A percentile compares a stretch with the other conserved stretches of the same genome.
Conservation (phyloP, 2,329 filamentous ascomycete species). For the Phialophora chinensis region DNA sequence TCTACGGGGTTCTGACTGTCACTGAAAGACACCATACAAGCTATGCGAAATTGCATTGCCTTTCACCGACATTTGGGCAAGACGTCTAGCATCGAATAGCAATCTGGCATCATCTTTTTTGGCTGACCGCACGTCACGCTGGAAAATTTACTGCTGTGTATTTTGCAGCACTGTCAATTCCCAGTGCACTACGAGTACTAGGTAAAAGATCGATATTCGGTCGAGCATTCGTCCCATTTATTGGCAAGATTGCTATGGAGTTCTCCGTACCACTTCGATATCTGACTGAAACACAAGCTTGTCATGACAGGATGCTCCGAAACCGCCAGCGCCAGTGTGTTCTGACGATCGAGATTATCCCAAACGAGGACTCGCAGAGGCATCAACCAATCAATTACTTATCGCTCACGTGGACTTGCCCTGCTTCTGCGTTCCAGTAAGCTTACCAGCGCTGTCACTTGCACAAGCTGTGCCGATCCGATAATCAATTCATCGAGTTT, state of each 20-base stretch:
- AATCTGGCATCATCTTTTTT: conserved; percentile 12
- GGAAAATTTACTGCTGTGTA: conserved; percentile 17
- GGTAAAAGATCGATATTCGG: background rate
- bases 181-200: background rate
- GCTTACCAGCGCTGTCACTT: background rate
- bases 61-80: conserved; percentile 35
- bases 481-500: conserved; percentile 12
- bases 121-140: conserved; percentile 1
- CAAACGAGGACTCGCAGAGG: conserved; percentile 22
- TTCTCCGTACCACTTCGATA: background rate
- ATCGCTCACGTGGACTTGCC: conserved; percentile 30
- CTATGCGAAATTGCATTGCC: conserved; percentile 16
- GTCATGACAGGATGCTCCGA: conserved; percentile 25
- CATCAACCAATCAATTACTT: conserved; percentile 26
- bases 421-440: background rate
- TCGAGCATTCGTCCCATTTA: background rate
- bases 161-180: conserved; percentile 28
- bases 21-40: conserved; percentile 9
- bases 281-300: conserved; percentile 29
- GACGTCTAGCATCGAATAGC: conserved; percentile 17
- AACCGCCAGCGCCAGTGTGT: conserved; percentile 29
- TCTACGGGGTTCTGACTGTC: conserved; percentile 5
- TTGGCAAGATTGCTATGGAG: background rate
- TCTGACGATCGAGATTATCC: conserved; percentile 25
- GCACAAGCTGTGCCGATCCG: conserved; percentile 14